Conservation (phyloP, 75 land plant genomes). For the Azolla pinnata region DNA sequence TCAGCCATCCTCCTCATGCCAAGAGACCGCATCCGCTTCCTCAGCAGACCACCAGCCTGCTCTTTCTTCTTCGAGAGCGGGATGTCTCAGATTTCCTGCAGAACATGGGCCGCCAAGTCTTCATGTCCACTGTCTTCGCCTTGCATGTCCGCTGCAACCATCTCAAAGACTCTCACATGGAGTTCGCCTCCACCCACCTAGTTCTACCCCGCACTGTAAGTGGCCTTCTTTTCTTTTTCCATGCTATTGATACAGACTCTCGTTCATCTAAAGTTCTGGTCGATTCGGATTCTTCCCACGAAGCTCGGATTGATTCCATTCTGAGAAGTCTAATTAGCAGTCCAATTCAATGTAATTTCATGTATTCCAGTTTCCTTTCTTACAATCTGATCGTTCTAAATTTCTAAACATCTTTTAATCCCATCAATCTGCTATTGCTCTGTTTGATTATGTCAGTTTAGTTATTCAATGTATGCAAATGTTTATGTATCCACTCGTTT, state of each 20-base stretch:
- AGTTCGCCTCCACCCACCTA: background rate
- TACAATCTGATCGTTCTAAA: background rate
- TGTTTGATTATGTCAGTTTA: too few species aligned
- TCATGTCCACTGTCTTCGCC: conserved; percentile 4
- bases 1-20: background rate
- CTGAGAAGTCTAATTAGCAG: background rate
- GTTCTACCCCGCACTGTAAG: conserved; percentile 2
- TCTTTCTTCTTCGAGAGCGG: background rate
- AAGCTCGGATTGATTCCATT: background rate
- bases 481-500: background rate
- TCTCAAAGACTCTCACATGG: background rate
- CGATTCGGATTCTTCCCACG: background rate
- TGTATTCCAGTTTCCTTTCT: background rate
- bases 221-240: too few species aligned
- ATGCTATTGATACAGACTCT: too few species aligned
- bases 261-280: background rate
- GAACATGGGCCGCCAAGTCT: background rate
- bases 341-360: background rate
- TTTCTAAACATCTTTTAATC: background rate
- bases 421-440: too few species aligned
- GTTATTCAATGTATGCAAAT: background rate
- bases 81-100: background rate
- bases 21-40: too few species aligned
- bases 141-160: background rate
- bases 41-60: background rate